A percentile compares a stretch with the other conserved stretches of the same genome.
phyloP scores from a whole-genome alignment of 257 asterid species.

The Solanum bulbocastanum region DNA sequence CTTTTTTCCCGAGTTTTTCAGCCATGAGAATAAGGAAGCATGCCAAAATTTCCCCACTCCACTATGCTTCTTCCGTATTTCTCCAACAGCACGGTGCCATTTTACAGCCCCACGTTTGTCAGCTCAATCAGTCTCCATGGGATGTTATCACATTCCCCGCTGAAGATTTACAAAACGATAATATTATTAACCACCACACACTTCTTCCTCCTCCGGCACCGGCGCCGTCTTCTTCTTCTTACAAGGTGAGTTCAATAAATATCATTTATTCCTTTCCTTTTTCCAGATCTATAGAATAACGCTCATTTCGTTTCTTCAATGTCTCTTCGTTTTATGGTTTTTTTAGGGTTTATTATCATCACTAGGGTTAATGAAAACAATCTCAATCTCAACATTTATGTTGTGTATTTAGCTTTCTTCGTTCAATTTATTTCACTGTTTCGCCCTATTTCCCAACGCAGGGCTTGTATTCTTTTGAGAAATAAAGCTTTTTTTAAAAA shows the following conservation, averaged over 20 bases:
- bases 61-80: background rate
- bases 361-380: constrained; percentile 32
- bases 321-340: constrained; percentile 8
- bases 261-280: background rate
- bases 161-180: constrained; percentile 1
- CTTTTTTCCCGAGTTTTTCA: background rate
- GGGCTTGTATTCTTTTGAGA: constrained; percentile 4
- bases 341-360: constrained; percentile 50
- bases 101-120: constrained; percentile 14
- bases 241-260: background rate
- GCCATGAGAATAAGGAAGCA: constrained; percentile 44
- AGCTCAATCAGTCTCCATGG: constrained; percentile 58
- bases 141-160: constrained; percentile 50
- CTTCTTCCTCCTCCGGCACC: constrained; percentile 14
- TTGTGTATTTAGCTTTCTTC: background rate
- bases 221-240: constrained; percentile 18
- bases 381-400: constrained; percentile 18
- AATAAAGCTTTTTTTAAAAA: background rate
- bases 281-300: constrained; percentile 19
- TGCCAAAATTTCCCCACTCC: constrained; percentile 30
- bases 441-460: constrained; percentile 1
- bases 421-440: constrained; percentile 10
- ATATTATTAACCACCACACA: constrained; percentile 16
- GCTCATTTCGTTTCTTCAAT: background rate
- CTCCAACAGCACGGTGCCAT: background rate